phyloP scores from a whole-genome alignment of 768 basidiomycete genomes.

The Tylopilus balloui region DNA sequence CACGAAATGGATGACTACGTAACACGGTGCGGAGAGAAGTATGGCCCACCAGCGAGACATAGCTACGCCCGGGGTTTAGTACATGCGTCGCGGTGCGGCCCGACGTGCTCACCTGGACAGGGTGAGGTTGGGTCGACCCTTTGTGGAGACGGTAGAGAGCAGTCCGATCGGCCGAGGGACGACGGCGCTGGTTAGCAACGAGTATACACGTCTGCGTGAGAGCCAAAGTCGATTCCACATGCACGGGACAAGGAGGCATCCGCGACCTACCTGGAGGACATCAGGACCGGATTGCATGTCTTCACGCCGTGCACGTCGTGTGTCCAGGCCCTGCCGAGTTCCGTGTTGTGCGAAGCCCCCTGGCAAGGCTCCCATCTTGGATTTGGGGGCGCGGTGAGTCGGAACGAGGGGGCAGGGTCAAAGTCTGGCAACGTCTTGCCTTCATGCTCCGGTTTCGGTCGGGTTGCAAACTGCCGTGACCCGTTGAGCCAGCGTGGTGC shows the following conservation, averaged over 20 bases:
- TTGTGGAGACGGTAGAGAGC: conserved; percentile 52
- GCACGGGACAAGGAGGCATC: not conserved
- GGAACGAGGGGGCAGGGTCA: conserved; percentile 11
- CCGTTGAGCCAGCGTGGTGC: not conserved
- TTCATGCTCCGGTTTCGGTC: conserved; percentile 7
- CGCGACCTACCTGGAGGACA: conserved; percentile 26
- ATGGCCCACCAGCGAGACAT: conserved; percentile 56
- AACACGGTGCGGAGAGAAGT: conserved; percentile 10
- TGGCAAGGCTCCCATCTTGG: conserved; percentile 43
- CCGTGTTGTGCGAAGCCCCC: conserved; percentile 25
- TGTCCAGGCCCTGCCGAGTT: conserved; percentile 27
- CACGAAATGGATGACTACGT: conserved; percentile 8
- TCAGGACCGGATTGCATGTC: conserved; percentile 39
- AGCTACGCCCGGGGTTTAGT: conserved; percentile 32
- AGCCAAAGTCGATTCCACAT: conserved; percentile 23
- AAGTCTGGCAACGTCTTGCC: conserved; percentile 12
- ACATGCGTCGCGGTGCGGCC: conserved; percentile 4
- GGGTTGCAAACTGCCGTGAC: conserved; percentile 4
- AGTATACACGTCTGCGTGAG: conserved; percentile 37
- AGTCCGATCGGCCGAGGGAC: conserved; percentile 61
- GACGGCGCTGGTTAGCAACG: conserved; percentile 52
- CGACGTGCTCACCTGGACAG: conserved; percentile 52
- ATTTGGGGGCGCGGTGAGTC: conserved; percentile 36
- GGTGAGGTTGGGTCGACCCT: conserved; percentile 56
- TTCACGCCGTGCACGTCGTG: conserved; percentile 35